Evolutionary conservation across 495 filamentous ascomycete genomes (phyloP).

Genomic region (Aspergillus sparsus): DNA sequence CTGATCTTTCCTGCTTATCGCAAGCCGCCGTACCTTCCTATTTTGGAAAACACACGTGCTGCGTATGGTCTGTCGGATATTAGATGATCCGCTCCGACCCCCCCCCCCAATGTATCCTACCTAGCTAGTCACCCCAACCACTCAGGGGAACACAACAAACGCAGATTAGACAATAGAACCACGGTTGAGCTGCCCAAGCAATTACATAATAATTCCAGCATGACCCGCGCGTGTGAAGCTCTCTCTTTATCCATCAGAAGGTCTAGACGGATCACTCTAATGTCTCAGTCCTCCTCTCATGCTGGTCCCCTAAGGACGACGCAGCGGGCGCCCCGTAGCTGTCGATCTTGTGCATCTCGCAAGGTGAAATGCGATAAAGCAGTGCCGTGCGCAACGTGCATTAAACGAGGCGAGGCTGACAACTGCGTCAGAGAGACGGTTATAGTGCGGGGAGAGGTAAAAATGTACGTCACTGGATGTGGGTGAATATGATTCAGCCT

Average conservation of each 20-base stretch:
- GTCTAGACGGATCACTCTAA: neutral
- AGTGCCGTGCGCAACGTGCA: constrained; percentile 6
- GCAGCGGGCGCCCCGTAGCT: constrained; percentile 8
- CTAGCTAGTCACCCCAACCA: no score
- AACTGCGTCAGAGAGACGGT: constrained; percentile 2
- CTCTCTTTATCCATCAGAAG: neutral
- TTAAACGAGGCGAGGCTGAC: constrained; percentile 7
- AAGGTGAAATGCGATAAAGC: constrained; percentile 13
- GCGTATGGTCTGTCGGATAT: no score
- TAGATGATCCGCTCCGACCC: no score
- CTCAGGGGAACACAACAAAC: no score
- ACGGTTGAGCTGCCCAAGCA: no score
- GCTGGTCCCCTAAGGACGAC: neutral
- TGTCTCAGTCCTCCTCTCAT: neutral
- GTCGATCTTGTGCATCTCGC: constrained; percentile 6
- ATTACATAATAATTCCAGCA: no score
- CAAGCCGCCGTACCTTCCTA: neutral
- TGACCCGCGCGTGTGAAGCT: neutral
- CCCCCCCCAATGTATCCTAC: no score
- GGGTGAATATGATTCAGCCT: no score
- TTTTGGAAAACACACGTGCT: neutral
- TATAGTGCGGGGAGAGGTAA: constrained; percentile 5
- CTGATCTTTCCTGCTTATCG: neutral
- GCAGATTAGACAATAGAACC: no score
- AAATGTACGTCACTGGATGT: neutral